Conservation (phyloP, 2,329 filamentous ascomycete species). For the Colletotrichum truncatum region DNA sequence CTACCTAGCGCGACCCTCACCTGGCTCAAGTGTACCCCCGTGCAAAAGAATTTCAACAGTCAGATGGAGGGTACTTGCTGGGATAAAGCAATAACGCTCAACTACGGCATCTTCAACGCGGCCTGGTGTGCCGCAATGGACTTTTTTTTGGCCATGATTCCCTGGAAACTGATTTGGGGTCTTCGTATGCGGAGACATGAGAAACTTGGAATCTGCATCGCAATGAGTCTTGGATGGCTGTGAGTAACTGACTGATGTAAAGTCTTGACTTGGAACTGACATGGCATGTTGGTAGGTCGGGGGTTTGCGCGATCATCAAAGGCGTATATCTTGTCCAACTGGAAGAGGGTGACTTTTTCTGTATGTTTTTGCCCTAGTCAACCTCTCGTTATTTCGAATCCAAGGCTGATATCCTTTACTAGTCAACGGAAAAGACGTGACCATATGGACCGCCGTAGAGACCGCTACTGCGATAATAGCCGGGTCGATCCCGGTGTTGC, state of each 20-base stretch:
- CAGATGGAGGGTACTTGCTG: slow-evolving; percentile 34
- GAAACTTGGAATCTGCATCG: slow-evolving; percentile 39
- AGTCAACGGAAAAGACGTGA: slow-evolving; percentile 33
- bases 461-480: slow-evolving; percentile 38
- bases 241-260: slow-evolving; percentile 8
- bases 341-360: slow-evolving; percentile 14
- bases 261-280: not conserved
- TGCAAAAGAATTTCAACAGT: slow-evolving; percentile 35
- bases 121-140: slow-evolving; percentile 34
- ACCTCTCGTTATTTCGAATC: not conserved
- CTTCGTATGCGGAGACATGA: slow-evolving; percentile 40
- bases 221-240: slow-evolving; percentile 35
- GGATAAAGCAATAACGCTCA: slow-evolving; percentile 17
- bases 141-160: slow-evolving; percentile 38
- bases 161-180: slow-evolving; percentile 40
- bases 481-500: slow-evolving; percentile 43
- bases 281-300: not conserved
- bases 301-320: slow-evolving; percentile 14
- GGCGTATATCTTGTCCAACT: slow-evolving; percentile 22
- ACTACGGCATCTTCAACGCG: slow-evolving; percentile 24
- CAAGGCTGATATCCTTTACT: not conserved
- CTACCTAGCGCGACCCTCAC: slow-evolving; percentile 33
- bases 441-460: slow-evolving; percentile 41
- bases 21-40: slow-evolving; percentile 37
- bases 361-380: not conserved